Percentiles rank a stretch among this genome's conserved stretches.
phyloP scores from a whole-genome alignment of 164 flowering plant species.

The Buxus sempervirens region DNA sequence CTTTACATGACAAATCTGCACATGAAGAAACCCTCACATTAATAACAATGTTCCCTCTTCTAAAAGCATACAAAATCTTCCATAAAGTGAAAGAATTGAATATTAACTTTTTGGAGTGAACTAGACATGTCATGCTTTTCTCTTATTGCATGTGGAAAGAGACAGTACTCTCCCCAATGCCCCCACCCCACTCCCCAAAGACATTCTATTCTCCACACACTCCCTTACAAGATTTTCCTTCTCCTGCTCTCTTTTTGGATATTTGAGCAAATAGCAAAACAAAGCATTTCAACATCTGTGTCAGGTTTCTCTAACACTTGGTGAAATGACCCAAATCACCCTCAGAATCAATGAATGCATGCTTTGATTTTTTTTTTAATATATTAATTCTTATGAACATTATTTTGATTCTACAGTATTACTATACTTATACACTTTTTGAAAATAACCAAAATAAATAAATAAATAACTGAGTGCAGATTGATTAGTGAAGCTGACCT shows the following conservation, averaged over 20 bases:
- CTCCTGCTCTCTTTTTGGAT: background rate
- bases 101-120: slow-evolving; percentile 63
- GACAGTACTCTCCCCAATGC: slow-evolving; percentile 11
- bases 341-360: background rate
- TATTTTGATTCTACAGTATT: too few species aligned
- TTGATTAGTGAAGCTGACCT: too few species aligned
- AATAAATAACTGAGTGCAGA: too few species aligned
- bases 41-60: slow-evolving; percentile 9
- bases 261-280: background rate
- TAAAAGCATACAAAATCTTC: slow-evolving; percentile 51
- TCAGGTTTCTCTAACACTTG: background rate
- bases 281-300: slow-evolving; percentile 1
- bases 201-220: too few species aligned
- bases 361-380: too few species aligned
- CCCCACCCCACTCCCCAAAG: slow-evolving; percentile 8
- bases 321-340: slow-evolving; percentile 9
- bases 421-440: too few species aligned
- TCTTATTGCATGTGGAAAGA: slow-evolving; percentile 47
- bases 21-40: slow-evolving; percentile 18
- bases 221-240: background rate
- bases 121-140: slow-evolving; percentile 33
- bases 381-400: too few species aligned
- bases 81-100: slow-evolving; percentile 52
- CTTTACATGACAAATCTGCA: slow-evolving; percentile 65
- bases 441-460: too few species aligned